Evolutionary conservation across 148 eudicot genomes (phyloP).

Genomic region (Arbutus unedo): DNA sequence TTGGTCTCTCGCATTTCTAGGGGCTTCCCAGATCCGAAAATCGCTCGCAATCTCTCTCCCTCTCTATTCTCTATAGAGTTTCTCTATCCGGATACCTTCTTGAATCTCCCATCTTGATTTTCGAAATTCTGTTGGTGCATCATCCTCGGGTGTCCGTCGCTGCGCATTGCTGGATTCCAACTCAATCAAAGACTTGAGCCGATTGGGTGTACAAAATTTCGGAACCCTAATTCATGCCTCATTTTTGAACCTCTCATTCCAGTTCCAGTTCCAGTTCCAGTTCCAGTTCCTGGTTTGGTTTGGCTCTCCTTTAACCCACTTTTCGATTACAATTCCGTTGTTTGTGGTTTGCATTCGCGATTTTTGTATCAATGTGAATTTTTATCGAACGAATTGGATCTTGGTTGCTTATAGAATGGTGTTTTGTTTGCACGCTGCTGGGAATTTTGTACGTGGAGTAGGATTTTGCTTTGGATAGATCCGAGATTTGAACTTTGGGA

Average conservation of each 20-base stretch:
- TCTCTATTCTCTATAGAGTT: not conserved
- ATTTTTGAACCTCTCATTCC: not conserved
- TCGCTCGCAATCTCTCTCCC: constrained; percentile 13
- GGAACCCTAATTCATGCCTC: not conserved
- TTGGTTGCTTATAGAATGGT: constrained; percentile 9
- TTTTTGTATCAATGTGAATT: constrained; percentile 28
- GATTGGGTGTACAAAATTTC: not conserved
- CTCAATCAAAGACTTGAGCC: not conserved
- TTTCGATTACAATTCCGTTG: constrained; percentile 5
- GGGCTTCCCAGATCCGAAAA: constrained; percentile 35
- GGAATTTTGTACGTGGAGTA: constrained; percentile 6
- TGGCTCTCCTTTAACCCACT: not conserved
- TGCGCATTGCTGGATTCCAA: not conserved
- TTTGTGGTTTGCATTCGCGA: not conserved
- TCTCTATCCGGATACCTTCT: not conserved
- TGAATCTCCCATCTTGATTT: not conserved
- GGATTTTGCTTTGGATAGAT: not conserved
- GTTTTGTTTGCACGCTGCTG: constrained; percentile 1
- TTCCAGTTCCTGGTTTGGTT: not conserved
- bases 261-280: too few relatives aligned
- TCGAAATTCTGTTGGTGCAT: not conserved
- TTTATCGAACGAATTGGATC: constrained; percentile 20
- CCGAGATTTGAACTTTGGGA: too few relatives aligned
- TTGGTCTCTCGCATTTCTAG: constrained; percentile 26
- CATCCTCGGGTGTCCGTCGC: not conserved